Base-by-base conservation (phyloP, 2,329 filamentous ascomycete genomes). In the Herpomyces periplanetae region DNA sequence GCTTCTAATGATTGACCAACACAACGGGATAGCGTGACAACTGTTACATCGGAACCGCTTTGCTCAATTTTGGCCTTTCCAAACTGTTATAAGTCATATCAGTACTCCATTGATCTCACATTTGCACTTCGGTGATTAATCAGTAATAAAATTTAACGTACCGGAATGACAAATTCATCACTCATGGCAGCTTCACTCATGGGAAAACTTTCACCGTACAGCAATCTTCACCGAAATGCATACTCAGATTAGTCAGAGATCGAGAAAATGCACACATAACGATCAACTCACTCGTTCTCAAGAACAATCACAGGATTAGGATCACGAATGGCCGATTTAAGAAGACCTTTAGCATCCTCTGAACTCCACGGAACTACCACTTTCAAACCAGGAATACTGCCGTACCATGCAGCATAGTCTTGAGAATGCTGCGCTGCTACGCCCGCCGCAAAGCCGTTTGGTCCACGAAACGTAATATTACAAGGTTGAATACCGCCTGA, bases 11-110 rank as follows among this genome's bases (percentile, higher is more conserved):
- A 64, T 45, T 85, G 75, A 27, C 80, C 80, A 27, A 96, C 80
- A 39, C 68, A 87, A 39, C 80, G 71, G 28, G 80, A 91, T 25
- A 88, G 53, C 19, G 73, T 62, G 27, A 96, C 75, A 26, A 96
- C 68, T 35, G 80, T 96, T 30, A 96, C 46, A 39, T 96, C 80
- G 47, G 75, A 88, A 42, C 80, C 80, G 25, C 59, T 49, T 34
- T 80, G 73, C 51, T 96, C 80, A 36, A 96, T 66, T 59, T 96
- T 96, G 43, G 80, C 80, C 52, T 96, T 96, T 41, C 80, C 80
- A 38, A 96, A 71, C 45, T 45, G 21, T 18, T 21, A 8, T 3
- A n/a, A 10, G 21, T 13, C 3, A 12, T 7, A 21, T 13, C 10
- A 23, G 13, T 13, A 13, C 8, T 13, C 10, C 14, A 8, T n/a